Conservation (phyloP, 1,284 basidiomycete genomes). For the Cutaneotrichosporon mucoides region DNA sequence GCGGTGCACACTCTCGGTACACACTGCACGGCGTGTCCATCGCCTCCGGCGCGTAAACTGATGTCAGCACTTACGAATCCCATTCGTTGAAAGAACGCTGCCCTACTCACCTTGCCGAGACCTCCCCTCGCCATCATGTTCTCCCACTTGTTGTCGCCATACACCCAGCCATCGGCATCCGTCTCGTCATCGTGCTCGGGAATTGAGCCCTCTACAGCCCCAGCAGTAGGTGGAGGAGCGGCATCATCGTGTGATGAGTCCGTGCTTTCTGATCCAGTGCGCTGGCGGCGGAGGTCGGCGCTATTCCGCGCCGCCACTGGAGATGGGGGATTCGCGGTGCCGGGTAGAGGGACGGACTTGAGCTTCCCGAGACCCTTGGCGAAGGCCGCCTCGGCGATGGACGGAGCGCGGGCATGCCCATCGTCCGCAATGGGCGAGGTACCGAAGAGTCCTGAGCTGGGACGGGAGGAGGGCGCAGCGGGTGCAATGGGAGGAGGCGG, state of each 20-base stretch:
- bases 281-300: conserved; percentile 1
- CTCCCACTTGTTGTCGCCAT: conserved; percentile 96
- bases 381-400: conserved; percentile 49
- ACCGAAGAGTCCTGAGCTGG: conserved; percentile 19
- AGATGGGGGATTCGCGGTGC: conserved; percentile 14
- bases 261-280: conserved; percentile 14
- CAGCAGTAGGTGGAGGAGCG: neutral
- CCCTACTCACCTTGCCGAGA: conserved; percentile 64
- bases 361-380: conserved; percentile 48
- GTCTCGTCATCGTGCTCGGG: conserved; percentile 54
- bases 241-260: conserved; percentile 17
- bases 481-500: neutral
- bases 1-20: conserved; percentile 64
- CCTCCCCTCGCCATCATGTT: conserved; percentile 68
- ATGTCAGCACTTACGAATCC: neutral
- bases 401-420: conserved; percentile 23
- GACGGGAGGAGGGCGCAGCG: conserved; percentile 4
- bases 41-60: conserved; percentile 77
- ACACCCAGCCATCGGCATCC: conserved; percentile 87
- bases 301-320: neutral
- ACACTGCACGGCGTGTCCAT: conserved; percentile 76
- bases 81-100: too few relatives aligned
- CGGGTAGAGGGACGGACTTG: conserved; percentile 26
- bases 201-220: neutral
- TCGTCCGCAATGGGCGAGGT: conserved; percentile 2